Conservation (phyloP, 345 rosid genomes). For the Balakata baccata region DNA sequence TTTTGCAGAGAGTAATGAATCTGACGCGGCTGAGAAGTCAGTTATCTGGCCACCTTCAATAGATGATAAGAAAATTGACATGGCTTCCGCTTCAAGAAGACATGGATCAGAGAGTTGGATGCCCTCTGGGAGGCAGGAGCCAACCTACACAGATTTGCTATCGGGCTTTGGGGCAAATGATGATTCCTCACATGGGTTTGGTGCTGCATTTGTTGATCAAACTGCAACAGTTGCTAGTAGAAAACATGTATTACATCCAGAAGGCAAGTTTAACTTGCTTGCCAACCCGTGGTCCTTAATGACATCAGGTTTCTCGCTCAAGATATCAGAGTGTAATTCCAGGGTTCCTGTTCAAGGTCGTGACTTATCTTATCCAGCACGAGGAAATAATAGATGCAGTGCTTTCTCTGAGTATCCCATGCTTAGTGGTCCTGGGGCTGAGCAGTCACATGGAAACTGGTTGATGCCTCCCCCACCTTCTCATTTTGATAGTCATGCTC, state of each 20-base stretch:
- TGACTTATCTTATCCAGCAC: conserved; percentile 22
- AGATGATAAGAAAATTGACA: conserved; percentile 29
- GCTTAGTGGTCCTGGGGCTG: conserved; percentile 18
- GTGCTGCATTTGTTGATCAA: conserved; percentile 23
- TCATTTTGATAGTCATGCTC: conserved; percentile 21
- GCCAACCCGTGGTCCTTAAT: conserved; percentile 32
- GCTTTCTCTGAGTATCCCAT: conserved; percentile 24
- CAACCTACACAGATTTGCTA: conserved; percentile 33
- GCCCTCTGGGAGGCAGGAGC: conserved; percentile 27
- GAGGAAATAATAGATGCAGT: conserved; percentile 21
- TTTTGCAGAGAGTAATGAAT: conserved; percentile 33
- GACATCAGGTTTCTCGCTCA: conserved; percentile 30
- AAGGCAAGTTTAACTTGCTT: conserved; percentile 29
- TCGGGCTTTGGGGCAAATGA: conserved; percentile 32
- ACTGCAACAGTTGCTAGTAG: conserved; percentile 20
- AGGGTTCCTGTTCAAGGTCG: conserved; percentile 26
- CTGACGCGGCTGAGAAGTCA: conserved; percentile 32
- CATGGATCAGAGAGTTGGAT: conserved; percentile 28
- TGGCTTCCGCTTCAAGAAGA: conserved; percentile 30
- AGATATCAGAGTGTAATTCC: conserved; percentile 29
- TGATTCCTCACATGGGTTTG: conserved; percentile 26
- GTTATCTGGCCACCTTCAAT: conserved; percentile 26
- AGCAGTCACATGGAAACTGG: conserved; percentile 30
- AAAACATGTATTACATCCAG: conserved; percentile 26
- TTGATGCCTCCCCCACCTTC: conserved; percentile 35